These are phyloP conservation scores for Xylaria sp. DNA, from an alignment of 495 filamentous ascomycete species.

Conservation along the genomic window DNA sequence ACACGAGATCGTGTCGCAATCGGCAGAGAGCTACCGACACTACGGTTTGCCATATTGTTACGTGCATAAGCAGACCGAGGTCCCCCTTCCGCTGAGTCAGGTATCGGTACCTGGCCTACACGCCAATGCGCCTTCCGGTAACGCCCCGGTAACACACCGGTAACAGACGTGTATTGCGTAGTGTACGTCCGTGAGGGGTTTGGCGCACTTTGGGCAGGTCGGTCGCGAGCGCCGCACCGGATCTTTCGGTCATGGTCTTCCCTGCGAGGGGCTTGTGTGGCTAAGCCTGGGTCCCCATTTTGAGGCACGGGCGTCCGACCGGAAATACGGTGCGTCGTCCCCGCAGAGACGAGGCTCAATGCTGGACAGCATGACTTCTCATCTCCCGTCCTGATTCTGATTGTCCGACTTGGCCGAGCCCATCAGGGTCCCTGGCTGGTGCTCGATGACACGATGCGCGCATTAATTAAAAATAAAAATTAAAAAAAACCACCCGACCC, in stretches of 20 bases:
- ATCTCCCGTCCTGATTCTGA: not conserved
- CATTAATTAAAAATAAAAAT: too few species aligned
- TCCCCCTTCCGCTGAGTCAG: constrained; percentile 3
- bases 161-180: too few species aligned
- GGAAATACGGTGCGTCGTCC: constrained; percentile 24
- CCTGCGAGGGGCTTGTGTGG: constrained; percentile 8
- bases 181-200: not conserved
- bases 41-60: constrained; percentile 21
- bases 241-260: constrained; percentile 15
- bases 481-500: not conserved
- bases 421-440: too few species aligned
- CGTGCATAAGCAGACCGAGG: constrained; percentile 25
- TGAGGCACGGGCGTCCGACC: constrained; percentile 10
- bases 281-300: not conserved
- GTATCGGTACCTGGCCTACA: not conserved
- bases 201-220: not conserved
- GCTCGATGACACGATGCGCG: not conserved
- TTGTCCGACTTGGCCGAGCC: not conserved
- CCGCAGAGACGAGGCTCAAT: constrained; percentile 3
- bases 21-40: constrained; percentile 27
- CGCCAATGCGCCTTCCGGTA: constrained; percentile 11
- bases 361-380: not conserved
- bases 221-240: constrained; percentile 15
- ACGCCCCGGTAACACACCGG: constrained; percentile 12
- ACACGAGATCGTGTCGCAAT: constrained; percentile 19